A percentile compares a stretch with the other conserved stretches of the same genome.
These are phyloP conservation scores for Salix dunnii DNA, from an alignment of 345 rosid species.

Conservation along the genomic window DNA sequence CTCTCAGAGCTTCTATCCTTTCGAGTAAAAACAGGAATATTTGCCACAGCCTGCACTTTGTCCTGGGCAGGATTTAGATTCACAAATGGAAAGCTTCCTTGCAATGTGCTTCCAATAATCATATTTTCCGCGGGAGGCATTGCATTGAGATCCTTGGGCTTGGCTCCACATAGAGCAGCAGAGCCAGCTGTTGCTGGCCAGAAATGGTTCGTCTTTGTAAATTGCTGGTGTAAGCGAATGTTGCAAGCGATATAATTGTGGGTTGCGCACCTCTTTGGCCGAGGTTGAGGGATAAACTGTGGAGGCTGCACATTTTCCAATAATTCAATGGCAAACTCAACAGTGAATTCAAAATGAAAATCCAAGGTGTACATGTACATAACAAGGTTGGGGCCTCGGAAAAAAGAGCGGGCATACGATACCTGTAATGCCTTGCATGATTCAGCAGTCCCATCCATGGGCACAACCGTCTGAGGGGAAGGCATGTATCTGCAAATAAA, in stretches of 20 bases:
- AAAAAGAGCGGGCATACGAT: background rate
- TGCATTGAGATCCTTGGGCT: conserved; percentile 21
- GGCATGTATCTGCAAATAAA: conserved; percentile 35
- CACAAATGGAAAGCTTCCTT: conserved; percentile 21
- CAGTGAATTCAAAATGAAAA: background rate
- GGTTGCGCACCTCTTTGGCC: conserved; percentile 52
- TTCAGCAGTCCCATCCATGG: conserved; percentile 30
- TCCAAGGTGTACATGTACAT: background rate
- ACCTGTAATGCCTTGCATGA: conserved; percentile 40
- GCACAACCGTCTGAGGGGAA: conserved; percentile 27
- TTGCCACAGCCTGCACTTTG: conserved; percentile 17
- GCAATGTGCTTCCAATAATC: conserved; percentile 21
- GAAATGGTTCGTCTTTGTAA: conserved; percentile 35
- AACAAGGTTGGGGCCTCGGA: background rate
- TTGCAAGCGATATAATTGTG: conserved; percentile 54
- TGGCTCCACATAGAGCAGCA: conserved; percentile 25
- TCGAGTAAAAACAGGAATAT: conserved; percentile 12
- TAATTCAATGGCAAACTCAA: conserved; percentile 12
- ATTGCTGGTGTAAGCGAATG: conserved; percentile 50
- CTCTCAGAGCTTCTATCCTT: conserved; percentile 38
- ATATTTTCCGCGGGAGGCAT: conserved; percentile 17
- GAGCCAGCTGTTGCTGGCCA: conserved; percentile 23
- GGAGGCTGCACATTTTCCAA: conserved; percentile 25
- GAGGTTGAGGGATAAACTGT: conserved; percentile 32
- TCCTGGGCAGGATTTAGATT: conserved; percentile 37